Evolutionary conservation across 371 early-diverging fungal species (phyloP), one percentile per base, ranked within the genome.

Genomic region (Mucor lusitanicus): DNA sequence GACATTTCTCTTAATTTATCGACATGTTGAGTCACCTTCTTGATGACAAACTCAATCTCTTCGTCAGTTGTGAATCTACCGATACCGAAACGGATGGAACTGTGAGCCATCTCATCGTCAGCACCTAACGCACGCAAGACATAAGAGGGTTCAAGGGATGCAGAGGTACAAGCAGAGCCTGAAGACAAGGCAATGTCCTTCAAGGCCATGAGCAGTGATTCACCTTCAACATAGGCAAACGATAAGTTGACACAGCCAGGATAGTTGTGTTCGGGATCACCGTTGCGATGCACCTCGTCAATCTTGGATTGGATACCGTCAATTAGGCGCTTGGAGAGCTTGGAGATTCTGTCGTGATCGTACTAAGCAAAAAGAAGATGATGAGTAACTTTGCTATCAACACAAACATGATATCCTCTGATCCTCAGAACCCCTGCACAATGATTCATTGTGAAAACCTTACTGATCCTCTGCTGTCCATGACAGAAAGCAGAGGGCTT

Each of bases 161-260:
- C 99, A 56, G 96, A 95, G 3, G 99, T 99, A 86, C 99, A 99
- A 1, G 99, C 99, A 46, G 95, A 94, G 13, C 99, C 99, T 28
- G 97, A 97, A 8, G 96, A 96, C 48, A 99, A 85, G 0, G 99
- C 99, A 74, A 99, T 93, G 64, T 98, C 95, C 79, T 99, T 99
- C 21, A 99, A 87, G 0, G 98, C 98, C 99, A 99, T 99, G 61
- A 99, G 80, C 46, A 99, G 89, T 1, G 98, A 97, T 84, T 99
- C 99, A 63, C 99, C 99, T 85, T 99, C 99, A 23, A 99, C 97
- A 82, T 97, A 99, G 3, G 98, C 93, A 77, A 99, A 99, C n/a
- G 98, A 98, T 57, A 99, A 83, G 77, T 99, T 99, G 67, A 99
- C 92, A 79, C 99, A 99, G 69, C 85, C 97, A 11, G 95, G 95